Conservation (phyloP, 129 eudicot genomes). For the sunflower (Helianthus annuus) region HanXRQr2.0-SUNRISE NC_035439.2:48505729-48506228, state of each 20-base stretch:
- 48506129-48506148: no score
- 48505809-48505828: slow-evolving; percentile 89
- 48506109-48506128: slow-evolving; percentile 97
- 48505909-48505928: slow-evolving; percentile 93
- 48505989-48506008: slow-evolving; percentile 87
- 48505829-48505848: slow-evolving; percentile 88
- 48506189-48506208: no score
- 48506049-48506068: slow-evolving; percentile 88
- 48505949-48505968: slow-evolving; percentile 96
- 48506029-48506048: slow-evolving; percentile 84
- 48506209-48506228: no score
- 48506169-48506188: no score
- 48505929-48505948: slow-evolving; percentile 91
- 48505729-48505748: slow-evolving; percentile 78
- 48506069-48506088: slow-evolving; percentile 82
- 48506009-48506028: slow-evolving; percentile 88
- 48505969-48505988: slow-evolving; percentile 81
- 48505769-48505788: slow-evolving; percentile 85
- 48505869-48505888: slow-evolving; percentile 88
- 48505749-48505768: slow-evolving; percentile 85
- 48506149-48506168: no score
- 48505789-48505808: slow-evolving; percentile 89
- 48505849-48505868: slow-evolving; percentile 75
- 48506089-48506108: slow-evolving; percentile 94
- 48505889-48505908: slow-evolving; percentile 97